Base-by-base conservation (phyloP, 345 rosid species). In the Rhodomyrtus tomentosa region DNA sequence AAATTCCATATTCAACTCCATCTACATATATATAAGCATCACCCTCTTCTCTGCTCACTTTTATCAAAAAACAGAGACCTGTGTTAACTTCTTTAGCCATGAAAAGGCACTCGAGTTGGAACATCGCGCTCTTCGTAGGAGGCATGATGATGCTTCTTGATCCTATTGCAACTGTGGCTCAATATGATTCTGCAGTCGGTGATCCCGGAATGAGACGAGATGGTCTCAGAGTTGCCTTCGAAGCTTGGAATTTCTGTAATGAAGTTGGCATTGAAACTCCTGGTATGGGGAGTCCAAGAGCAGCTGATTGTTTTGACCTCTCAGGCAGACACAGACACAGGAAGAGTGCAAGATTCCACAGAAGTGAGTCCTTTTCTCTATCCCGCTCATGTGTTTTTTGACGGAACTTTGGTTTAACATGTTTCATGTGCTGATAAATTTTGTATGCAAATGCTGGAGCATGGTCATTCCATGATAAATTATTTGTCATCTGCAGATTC, bases 191-290 rank as follows among this genome's bases (percentile, higher is more conserved):
- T 24, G 98, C 95, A 0, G 92, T 94, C 25, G 98, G 99, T 6
- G 99, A 96, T 89, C 98, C 99, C 0, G 96, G 96, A 81, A 95
- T 96, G 97, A 89, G 83, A 85, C 92, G 98, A 87, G 97, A 96
- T 58, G 94, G 93, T n/a, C 89, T 95, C 52, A 89, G 98, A 85
- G 91, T 95, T 7, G 99, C 94, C 6, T 93, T 95, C 83, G 99
- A 96, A 90, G 96, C 96, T 88, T 96, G 98, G 99, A 95, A 96
- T 87, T 94, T 94, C 55, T 96, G 99, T 92, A 96, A 96, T 89
- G 98, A 96, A 88, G 97, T 95, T 86, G 99, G 98, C 22, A 50
- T 87, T 13, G 96, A 92, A 87, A 95, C 98, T 81, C 80, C 82
- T 27, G 73, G 50, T 42, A 93, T 95, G 96, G 98, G 98, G 36